phyloP scores from a whole-genome alignment of 495 filamentous ascomycete genomes.

The Daldinia childiae region DNA sequence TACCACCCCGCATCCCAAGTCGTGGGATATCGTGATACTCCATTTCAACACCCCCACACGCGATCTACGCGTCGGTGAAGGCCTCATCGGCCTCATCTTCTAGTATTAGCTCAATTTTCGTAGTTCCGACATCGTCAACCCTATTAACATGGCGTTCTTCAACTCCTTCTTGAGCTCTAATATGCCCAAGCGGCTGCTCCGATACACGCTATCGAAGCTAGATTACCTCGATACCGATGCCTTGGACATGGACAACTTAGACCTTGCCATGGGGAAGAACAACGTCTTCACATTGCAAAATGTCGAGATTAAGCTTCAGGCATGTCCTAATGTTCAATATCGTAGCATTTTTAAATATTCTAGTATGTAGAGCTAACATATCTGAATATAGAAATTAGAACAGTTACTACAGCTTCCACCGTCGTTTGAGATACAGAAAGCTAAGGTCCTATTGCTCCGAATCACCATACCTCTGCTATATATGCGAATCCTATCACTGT shows the following conservation, averaged over 20 bases:
- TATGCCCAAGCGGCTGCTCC: conserved; percentile 82
- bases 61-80: conserved; percentile 45
- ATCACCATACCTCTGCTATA: conserved; percentile 85
- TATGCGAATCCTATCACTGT: conserved; percentile 79
- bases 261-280: conserved; percentile 77
- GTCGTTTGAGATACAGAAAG: conserved; percentile 72
- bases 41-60: conserved; percentile 41
- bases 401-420: conserved; percentile 75
- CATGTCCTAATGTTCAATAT: conserved; percentile 49
- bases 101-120: background rate
- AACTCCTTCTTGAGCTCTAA: conserved; percentile 69
- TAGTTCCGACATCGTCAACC: background rate
- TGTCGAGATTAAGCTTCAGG: conserved; percentile 78
- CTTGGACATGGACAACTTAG: conserved; percentile 79
- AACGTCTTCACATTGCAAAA: conserved; percentile 83
- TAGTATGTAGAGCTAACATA: conserved; percentile 39
- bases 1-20: conserved; percentile 48
- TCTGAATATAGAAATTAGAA: conserved; percentile 71
- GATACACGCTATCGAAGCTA: conserved; percentile 79
- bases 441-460: conserved; percentile 73
- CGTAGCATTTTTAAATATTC: conserved; percentile 12
- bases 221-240: conserved; percentile 85
- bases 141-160: conserved; percentile 66
- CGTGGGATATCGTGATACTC: conserved; percentile 47
- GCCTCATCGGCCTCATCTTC: background rate